Percentiles rank a stretch among this genome's conserved stretches.
These are phyloP conservation scores for Alternaria sp. DNA, from an alignment of 2,329 filamentous ascomycete species.

Conservation along the genomic window DNA sequence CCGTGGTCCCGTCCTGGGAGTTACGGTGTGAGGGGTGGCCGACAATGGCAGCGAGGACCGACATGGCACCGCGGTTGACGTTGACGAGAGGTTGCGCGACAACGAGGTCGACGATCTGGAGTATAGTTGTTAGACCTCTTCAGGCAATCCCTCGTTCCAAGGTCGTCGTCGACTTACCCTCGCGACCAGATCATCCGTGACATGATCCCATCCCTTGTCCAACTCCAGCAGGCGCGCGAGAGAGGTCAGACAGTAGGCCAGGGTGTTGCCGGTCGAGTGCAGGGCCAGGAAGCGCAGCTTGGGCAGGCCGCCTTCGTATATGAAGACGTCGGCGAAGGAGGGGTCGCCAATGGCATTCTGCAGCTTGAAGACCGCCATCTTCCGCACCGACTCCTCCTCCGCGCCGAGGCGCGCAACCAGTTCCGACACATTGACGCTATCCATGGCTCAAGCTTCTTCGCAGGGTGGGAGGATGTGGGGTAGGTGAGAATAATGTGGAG, in stretches of 20 bases:
- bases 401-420: slow-evolving; percentile 65
- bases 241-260: slow-evolving; percentile 93
- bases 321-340: slow-evolving; percentile 95
- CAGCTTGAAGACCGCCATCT: slow-evolving; percentile 99
- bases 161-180: slow-evolving; percentile 56
- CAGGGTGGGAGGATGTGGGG: slow-evolving; percentile 16
- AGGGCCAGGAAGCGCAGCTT: slow-evolving; percentile 84
- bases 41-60: slow-evolving; percentile 91
- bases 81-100: slow-evolving; percentile 97
- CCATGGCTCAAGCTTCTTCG: slow-evolving; percentile 50
- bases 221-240: slow-evolving; percentile 88
- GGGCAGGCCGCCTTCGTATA: slow-evolving; percentile 82
- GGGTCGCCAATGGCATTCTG: slow-evolving; percentile 95
- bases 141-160: not conserved
- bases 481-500: slow-evolving; percentile 13
- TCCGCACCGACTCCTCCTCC: slow-evolving; percentile 86
- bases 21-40: slow-evolving; percentile 73
- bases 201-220: slow-evolving; percentile 96
- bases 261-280: slow-evolving; percentile 85
- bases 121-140: slow-evolving; percentile 15
- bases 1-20: slow-evolving; percentile 70
- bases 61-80: slow-evolving; percentile 95
- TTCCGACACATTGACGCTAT: slow-evolving; percentile 62
- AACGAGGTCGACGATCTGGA: slow-evolving; percentile 83
- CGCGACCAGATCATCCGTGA: slow-evolving; percentile 74